Conservation (phyloP, 805 yeast species). For the Candida vaughaniae region DNA sequence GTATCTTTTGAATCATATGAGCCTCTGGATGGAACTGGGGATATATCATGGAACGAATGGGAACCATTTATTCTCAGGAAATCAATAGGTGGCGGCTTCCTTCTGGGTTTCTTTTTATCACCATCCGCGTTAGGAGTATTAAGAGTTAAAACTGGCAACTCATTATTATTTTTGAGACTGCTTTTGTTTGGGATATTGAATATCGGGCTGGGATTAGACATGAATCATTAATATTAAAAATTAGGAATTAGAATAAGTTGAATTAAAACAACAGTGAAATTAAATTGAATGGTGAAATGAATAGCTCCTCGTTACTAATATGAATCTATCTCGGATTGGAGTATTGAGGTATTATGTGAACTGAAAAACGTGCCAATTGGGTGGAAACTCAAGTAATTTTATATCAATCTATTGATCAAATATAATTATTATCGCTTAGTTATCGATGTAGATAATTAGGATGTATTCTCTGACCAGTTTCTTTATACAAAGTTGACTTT, state of each 20-base stretch:
- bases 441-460: too few relatives aligned
- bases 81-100: conserved; percentile 47
- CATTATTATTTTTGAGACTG: conserved; percentile 1
- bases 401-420: too few relatives aligned
- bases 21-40: conserved; percentile 2
- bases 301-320: too few relatives aligned
- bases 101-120: conserved; percentile 13
- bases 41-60: conserved; percentile 10
- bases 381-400: too few relatives aligned
- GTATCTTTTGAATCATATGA: conserved; percentile 2
- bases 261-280: not conserved
- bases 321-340: too few relatives aligned
- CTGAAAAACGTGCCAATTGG: too few relatives aligned
- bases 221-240: conserved; percentile 7
- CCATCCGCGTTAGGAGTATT: conserved; percentile 1
- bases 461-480: too few relatives aligned
- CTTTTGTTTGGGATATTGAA: conserved; percentile 7
- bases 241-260: not conserved
- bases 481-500: too few relatives aligned
- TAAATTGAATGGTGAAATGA: too few relatives aligned
- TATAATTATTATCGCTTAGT: too few relatives aligned
- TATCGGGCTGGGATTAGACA: conserved; percentile 9
- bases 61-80: conserved; percentile 33
- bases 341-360: too few relatives aligned
- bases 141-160: conserved; percentile 1